Base-by-base conservation (phyloP, 352 stramenopile genomes). In the Globisporangium takayamanum region DNA sequence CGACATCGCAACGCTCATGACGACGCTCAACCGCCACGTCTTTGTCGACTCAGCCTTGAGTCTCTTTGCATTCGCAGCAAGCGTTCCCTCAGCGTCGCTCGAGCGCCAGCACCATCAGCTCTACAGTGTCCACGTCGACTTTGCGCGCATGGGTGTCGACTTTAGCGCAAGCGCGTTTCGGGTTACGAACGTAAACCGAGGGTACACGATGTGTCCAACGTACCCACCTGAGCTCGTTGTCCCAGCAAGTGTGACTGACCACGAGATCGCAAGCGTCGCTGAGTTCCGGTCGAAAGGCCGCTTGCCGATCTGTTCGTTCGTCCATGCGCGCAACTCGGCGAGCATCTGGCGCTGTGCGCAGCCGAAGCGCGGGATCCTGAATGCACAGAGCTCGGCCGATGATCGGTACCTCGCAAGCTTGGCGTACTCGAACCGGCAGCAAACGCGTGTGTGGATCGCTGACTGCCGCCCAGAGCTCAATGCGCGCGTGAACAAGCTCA, bases 381-480 rank as follows among this genome's bases (percentile, higher is more conserved):
- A 93, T 60, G 56, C 78, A 0, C 83, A 92, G 61, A 94, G 73
- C 60, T 55, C 68, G 0, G 64, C 75, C 0, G 88, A 96, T 57
- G 86, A 95, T 44, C 67, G 75, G n/a, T 89, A 92, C 63, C 62
- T 94, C 50, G 68, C 73, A 39, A 68, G 74, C 25, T 80, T 95
- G 54, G 79, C 70, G 11, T 59, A 65, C 11, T 63, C 66, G 20
- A 74, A 88, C 55, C 42, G 69, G 47, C 66, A 77, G 44, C 74
- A 84, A 22, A 60, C 57, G 22, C 74, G 70, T 45, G 74, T 94
- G 12, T 92, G 85, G 80, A 96, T 98, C 53, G 83, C 92, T 4
- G 92, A 97, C 60, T 95, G 86, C 46, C 82, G 91, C 3, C 88
- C 87, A 6, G 86, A 95, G 59, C 72, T 98, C 25, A 97, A 97